Evolutionary conservation across 2,329 filamentous ascomycete species (phyloP).

Genomic region (Ceratocystis lukuohia): DNA sequence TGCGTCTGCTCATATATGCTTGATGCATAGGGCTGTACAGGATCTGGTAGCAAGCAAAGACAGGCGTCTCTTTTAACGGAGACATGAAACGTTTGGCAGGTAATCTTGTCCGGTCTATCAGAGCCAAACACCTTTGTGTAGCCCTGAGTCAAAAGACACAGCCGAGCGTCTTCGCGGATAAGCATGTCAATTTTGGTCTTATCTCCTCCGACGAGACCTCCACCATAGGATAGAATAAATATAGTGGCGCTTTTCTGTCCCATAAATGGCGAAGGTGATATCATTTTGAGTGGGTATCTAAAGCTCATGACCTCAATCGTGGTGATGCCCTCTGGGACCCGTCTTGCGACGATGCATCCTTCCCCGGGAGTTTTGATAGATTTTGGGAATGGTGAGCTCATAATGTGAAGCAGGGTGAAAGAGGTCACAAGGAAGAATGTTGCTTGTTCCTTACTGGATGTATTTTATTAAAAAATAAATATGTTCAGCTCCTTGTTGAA

Average conservation of each 20-base stretch:
- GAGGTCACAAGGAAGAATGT: not conserved
- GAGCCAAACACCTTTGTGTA: constrained; percentile 96
- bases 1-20: constrained; percentile 79
- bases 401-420: constrained; percentile 21
- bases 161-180: constrained; percentile 49
- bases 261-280: constrained; percentile 59
- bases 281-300: constrained; percentile 89
- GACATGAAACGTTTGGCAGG: constrained; percentile 43
- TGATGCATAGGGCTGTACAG: constrained; percentile 76
- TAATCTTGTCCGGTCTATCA: constrained; percentile 39
- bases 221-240: constrained; percentile 87
- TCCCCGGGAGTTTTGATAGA: constrained; percentile 63
- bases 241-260: constrained; percentile 59
- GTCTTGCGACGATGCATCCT: constrained; percentile 60
- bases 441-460: too few relatives aligned
- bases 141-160: constrained; percentile 58
- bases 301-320: constrained; percentile 65
- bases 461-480: too few relatives aligned
- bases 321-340: constrained; percentile 58
- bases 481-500: too few relatives aligned
- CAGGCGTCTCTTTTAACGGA: constrained; percentile 38
- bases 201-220: constrained; percentile 82
- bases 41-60: constrained; percentile 68
- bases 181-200: constrained; percentile 58
- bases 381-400: constrained; percentile 61